Evolutionary conservation across 2,329 filamentous ascomycete genomes (phyloP).

Genomic region (Beauveria rudraprayagi): DNA sequence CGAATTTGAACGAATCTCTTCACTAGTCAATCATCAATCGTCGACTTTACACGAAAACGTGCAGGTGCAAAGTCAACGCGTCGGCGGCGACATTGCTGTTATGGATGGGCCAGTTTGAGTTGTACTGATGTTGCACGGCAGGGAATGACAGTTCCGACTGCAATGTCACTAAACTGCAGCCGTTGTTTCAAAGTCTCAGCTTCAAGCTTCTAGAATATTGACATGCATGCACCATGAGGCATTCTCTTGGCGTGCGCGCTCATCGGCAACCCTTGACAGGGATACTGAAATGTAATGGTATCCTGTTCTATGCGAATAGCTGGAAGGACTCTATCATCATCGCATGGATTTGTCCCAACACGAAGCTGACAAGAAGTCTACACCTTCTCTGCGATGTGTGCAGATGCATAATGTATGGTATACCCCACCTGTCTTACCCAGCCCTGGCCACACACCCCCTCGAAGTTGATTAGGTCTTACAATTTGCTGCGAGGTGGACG

Average conservation of each 20-base stretch:
- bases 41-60: no score
- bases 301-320: background rate
- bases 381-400: background rate
- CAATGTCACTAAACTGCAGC: background rate
- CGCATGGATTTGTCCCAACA: background rate
- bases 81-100: no score
- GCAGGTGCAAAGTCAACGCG: no score
- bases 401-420: background rate
- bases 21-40: background rate
- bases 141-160: background rate
- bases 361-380: background rate
- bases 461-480: background rate
- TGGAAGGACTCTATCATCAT: background rate
- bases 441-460: background rate
- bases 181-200: background rate
- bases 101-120: background rate
- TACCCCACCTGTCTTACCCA: background rate
- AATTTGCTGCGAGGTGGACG: background rate
- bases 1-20: background rate
- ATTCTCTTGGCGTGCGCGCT: background rate
- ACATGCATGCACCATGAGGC: background rate
- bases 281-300: background rate
- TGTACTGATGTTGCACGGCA: background rate
- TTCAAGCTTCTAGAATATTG: background rate
- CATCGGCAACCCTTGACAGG: background rate